A percentile compares a stretch with the other conserved stretches of the same genome.
Conservation (phyloP, 306 rosid species). For the Fragaria nilgerrensis region DNA sequence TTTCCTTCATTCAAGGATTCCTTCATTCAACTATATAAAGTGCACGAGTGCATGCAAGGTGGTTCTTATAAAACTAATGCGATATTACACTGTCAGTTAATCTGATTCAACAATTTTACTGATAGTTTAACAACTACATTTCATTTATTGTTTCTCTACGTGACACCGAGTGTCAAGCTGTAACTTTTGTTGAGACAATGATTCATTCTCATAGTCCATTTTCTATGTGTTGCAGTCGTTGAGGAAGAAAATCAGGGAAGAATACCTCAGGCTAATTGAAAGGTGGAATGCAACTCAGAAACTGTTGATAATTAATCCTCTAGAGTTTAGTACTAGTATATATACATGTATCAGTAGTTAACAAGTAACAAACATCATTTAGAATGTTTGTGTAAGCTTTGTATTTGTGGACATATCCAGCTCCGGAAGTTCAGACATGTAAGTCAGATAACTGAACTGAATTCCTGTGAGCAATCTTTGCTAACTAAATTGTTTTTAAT, state of each 20-base stretch:
- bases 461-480: neutral
- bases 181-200: neutral
- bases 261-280: constrained; percentile 74
- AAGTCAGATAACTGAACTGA: constrained; percentile 4
- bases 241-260: constrained; percentile 64
- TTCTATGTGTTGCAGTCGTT: constrained; percentile 45
- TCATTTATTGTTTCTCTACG: neutral
- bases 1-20: constrained; percentile 4
- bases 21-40: neutral
- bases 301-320: neutral
- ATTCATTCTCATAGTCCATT: constrained; percentile 8
- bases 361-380: constrained; percentile 13
- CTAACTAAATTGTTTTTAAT: neutral
- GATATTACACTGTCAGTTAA: constrained; percentile 5
- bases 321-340: constrained; percentile 1
- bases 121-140: neutral
- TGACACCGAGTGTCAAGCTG: neutral
- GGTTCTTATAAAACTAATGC: neutral
- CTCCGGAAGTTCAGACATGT: neutral
- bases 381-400: constrained; percentile 27
- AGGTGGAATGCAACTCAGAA: neutral
- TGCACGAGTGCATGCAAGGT: neutral
- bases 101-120: constrained; percentile 1
- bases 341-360: constrained; percentile 21
- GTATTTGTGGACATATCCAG: constrained; percentile 21